phyloP scores from a whole-genome alignment of 129 eudicot genomes.

The Daucus carota region DH1_v3.0 NC_030387.2:12989501-12990000 shows the following conservation, averaged over 20 bases:
- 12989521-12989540: no score
- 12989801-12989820: no score
- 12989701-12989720: no score
- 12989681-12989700: neutral
- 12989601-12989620: neutral
- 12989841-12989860: constrained; percentile 51
- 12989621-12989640: neutral
- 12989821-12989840: constrained; percentile 42
- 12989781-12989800: neutral
- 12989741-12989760: neutral
- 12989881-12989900: neutral
- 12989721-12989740: neutral
- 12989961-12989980: no score
- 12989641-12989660: neutral
- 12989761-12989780: neutral
- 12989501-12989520: neutral
- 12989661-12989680: neutral
- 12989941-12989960: no score
- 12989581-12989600: neutral
- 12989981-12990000: no score
- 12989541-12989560: neutral
- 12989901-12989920: neutral
- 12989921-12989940: no score
- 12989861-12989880: constrained; percentile 24
- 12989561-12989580: neutral